Percentiles rank a stretch among this genome's conserved stretches.
These are phyloP conservation scores for Tympanopsis confertula DNA, from an alignment of 2,329 filamentous ascomycete genomes.

Conservation along the genomic window DNA sequence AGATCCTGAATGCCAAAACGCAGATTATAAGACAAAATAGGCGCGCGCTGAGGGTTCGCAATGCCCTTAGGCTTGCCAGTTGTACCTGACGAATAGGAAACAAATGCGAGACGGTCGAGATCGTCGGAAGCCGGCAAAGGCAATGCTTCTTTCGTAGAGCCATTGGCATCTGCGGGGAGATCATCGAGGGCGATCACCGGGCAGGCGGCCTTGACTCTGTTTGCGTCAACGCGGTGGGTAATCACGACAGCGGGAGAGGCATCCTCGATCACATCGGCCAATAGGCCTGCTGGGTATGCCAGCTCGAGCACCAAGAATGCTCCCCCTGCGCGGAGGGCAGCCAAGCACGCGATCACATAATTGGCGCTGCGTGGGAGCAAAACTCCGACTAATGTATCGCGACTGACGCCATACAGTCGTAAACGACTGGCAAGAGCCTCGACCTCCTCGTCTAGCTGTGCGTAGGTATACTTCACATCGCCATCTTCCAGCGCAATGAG, in stretches of 20 bases:
- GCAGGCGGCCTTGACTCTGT: conserved; percentile 50
- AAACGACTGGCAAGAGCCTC: conserved; percentile 32
- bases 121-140: neutral
- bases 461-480: conserved; percentile 37
- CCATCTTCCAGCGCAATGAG: conserved; percentile 43
- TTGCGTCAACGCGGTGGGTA: conserved; percentile 52
- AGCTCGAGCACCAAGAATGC: conserved; percentile 73
- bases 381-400: conserved; percentile 44
- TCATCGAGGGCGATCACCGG: conserved; percentile 54
- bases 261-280: conserved; percentile 69
- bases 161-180: neutral
- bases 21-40: neutral
- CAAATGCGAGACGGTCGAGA: neutral
- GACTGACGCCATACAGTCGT: conserved; percentile 36
- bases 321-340: conserved; percentile 66
- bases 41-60: neutral
- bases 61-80: neutral
- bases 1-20: conserved; percentile 12
- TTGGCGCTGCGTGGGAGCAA: conserved; percentile 43
- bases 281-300: conserved; percentile 62
- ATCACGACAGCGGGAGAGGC: conserved; percentile 60
- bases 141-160: neutral
- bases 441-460: conserved; percentile 38
- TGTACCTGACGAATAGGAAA: neutral
- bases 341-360: conserved; percentile 62